These are phyloP conservation scores for Acanthamoeba triangularis DNA, from an alignment of 208 protist genomes.

Conservation along the genomic window DNA sequence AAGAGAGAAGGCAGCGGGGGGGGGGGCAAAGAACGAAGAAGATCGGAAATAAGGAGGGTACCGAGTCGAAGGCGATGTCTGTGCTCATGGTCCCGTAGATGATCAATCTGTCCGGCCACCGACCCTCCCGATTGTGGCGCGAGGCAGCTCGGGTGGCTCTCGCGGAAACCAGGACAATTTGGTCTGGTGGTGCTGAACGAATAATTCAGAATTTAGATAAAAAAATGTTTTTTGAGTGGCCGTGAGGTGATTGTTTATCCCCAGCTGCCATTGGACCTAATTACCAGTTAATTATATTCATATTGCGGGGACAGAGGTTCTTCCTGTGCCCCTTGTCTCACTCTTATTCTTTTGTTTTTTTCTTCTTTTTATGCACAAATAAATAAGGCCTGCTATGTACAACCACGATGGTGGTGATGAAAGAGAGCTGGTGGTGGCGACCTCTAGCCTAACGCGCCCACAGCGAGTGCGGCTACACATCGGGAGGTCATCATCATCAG, in stretches of 20 bases:
- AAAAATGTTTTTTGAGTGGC: neutral
- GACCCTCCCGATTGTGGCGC: neutral
- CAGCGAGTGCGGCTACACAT: no score
- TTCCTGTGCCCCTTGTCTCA: no score
- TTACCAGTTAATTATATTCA: neutral
- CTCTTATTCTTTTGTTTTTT: no score
- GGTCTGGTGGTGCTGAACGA: neutral
- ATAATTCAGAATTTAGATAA: neutral
- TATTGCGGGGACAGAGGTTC: no score
- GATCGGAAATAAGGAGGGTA: neutral
- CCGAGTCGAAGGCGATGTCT: neutral
- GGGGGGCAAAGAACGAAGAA: neutral
- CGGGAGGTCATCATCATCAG: neutral
- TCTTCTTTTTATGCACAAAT: neutral
- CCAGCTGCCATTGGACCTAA: neutral
- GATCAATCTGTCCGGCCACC: no score
- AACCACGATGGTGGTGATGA: neutral
- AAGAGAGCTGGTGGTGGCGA: neutral
- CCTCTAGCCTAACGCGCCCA: neutral
- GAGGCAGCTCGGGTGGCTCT: neutral
- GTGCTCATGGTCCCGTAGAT: neutral
- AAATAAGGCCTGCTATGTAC: neutral
- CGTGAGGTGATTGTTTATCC: no score
- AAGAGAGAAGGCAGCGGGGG: neutral
- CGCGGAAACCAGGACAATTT: no score